Evolutionary conservation across 2,329 filamentous ascomycete genomes (phyloP).

Genomic region (Pseudogymnoascus sp.): DNA sequence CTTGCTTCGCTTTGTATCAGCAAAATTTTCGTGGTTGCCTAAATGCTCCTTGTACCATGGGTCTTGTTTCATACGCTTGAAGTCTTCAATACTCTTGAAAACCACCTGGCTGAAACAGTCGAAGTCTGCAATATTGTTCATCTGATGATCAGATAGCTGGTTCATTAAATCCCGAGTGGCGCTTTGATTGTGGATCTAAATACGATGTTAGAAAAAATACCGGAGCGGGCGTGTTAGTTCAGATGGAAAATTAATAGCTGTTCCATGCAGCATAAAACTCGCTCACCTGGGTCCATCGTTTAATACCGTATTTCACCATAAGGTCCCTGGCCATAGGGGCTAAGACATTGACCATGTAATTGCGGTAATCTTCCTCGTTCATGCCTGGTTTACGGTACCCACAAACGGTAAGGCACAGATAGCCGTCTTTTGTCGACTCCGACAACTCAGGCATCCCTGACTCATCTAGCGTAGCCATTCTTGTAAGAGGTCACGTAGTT

Average conservation of each 20-base stretch:
- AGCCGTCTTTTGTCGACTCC: conserved; percentile 5
- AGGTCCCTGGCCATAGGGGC: conserved; percentile 40
- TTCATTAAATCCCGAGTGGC: conserved; percentile 34
- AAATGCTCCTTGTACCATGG: conserved; percentile 41
- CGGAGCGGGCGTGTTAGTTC: too few species aligned
- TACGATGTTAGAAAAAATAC: too few species aligned
- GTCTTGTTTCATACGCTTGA: conserved; percentile 41
- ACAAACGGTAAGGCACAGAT: conserved; percentile 40
- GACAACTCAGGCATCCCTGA: not conserved
- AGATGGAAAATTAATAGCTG: too few species aligned
- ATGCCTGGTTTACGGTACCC: conserved; percentile 41
- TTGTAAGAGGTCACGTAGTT: not conserved
- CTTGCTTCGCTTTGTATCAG: conserved; percentile 39
- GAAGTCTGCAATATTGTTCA: conserved; percentile 41
- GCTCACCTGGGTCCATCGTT: conserved; percentile 33
- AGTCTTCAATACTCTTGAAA: conserved; percentile 38
- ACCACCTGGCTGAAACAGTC: conserved; percentile 44
- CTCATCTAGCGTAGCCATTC: not conserved
- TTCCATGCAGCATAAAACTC: too few species aligned
- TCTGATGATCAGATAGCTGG: conserved; percentile 37
- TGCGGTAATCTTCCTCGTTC: conserved; percentile 39
- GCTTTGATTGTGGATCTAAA: conserved; percentile 36
- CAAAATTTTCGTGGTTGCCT: conserved; percentile 42
- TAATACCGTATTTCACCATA: conserved; percentile 43
- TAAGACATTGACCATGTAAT: conserved; percentile 40